Evolutionary conservation across 2,329 filamentous ascomycete genomes (phyloP), one percentile per base, ranked within the genome.

Genomic region (Biscogniauxia marginata): DNA sequence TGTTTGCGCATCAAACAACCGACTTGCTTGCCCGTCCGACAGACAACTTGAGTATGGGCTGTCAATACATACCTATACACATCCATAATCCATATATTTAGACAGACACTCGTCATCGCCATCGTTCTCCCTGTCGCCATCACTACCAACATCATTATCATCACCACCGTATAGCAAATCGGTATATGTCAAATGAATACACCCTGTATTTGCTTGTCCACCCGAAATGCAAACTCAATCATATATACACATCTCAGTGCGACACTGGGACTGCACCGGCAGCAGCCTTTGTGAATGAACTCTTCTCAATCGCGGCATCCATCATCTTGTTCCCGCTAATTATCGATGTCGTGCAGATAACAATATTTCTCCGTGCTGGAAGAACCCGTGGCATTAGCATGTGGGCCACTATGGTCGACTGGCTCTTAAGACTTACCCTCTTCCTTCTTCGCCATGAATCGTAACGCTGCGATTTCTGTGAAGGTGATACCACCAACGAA

Each of bases 401-500:
- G 45, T 56, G 55, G 18, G 9, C 7, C 48, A 50, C 43, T 8
- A 34, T 43, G 16, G 30, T 49, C 50, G 46, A 56, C 50, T 54
- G 50, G 43, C 55, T 44, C 30, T 30, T 11, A 39, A 22, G 20
- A 67, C 78, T 64, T 69, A 86, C 85, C 82, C 79, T 90, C 84
- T 85, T 95, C 87, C 73, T 93, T 87, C 70, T 86, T 86, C 8
- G 90, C 91, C 64, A 99, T 88, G 70, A 96, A 98, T 53, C 96
- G 83, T 70, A 99, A 72, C 19, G 96, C 95, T 44, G 96, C 92
- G 71, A 99, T 93, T 74, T 99, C 95, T 0, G 95, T 93, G 70
- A 96, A 96, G 0, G 92, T 97, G 54, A 99, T 90, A 1, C 95
- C 96, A n/a, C 95, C 95, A 18, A 99, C 78, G 74, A 98, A 98